These are phyloP conservation scores for Blastocystis sp. DNA, from an alignment of 352 stramenopile species.

Conservation along the genomic window DNA sequence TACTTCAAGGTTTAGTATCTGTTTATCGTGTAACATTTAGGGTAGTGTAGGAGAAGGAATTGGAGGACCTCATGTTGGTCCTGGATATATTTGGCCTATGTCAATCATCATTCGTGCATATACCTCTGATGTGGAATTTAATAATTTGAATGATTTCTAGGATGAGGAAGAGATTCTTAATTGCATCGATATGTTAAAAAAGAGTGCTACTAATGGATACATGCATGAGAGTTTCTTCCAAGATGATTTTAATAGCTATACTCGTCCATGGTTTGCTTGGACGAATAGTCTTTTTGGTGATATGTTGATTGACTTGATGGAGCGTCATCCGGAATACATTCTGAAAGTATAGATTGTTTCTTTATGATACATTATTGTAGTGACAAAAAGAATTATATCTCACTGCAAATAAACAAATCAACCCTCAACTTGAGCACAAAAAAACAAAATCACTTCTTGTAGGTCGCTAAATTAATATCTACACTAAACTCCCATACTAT, in stretches of 20 bases:
- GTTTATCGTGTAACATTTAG: background rate
- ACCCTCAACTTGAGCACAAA: too few species aligned
- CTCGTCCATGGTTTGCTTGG: conserved; percentile 72
- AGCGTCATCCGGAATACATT: conserved; percentile 67
- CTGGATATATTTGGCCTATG: conserved; percentile 75
- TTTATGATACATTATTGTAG: background rate
- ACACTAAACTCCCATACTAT: background rate
- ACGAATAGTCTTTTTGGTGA: conserved; percentile 72
- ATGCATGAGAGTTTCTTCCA: conserved; percentile 74
- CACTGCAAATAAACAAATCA: too few species aligned
- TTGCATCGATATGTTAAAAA: conserved; percentile 70
- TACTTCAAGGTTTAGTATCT: conserved; percentile 69
- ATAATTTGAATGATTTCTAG: conserved; percentile 18
- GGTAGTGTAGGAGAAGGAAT: conserved; percentile 68
- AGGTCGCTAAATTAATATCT: background rate
- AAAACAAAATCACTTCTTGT: too few species aligned
- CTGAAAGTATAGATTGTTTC: conserved; percentile 26
- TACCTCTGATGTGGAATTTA: conserved; percentile 68
- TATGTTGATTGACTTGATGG: conserved; percentile 70
- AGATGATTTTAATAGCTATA: conserved; percentile 68
- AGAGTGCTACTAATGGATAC: conserved; percentile 70
- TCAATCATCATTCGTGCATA: conserved; percentile 72
- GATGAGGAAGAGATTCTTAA: conserved; percentile 70
- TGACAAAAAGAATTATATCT: too few species aligned
- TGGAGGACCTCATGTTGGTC: conserved; percentile 71